Evolutionary conservation across 2,329 filamentous ascomycete species (phyloP), one percentile per base, ranked within the genome.

Genomic region (Chaetomiaceae sp.): DNA sequence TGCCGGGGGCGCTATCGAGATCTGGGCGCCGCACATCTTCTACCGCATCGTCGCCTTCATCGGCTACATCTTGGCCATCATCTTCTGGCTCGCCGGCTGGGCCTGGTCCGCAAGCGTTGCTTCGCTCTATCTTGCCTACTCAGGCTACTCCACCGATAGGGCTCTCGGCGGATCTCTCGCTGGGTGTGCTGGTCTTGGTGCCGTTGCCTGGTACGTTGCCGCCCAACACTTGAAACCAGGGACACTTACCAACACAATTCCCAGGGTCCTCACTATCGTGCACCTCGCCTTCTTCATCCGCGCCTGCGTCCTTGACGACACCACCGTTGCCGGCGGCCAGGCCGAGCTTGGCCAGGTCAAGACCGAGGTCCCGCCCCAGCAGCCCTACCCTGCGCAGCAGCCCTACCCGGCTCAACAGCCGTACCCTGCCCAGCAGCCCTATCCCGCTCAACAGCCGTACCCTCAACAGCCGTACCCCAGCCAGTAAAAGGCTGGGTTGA

Each of bases 51-150:
- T 56, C 49, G 66, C 72, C 48, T 52, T 75, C 38, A 55, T 70
- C 31, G 63, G 62, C 34, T 72, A 74, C 36, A 54, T 66, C 43
- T 59, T 76, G 40, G 62, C 56, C 49, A 55, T 68, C 53, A 68
- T 78, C 60, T 74, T 78, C 58, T 77, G 75, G 73, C 66, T 78
- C 8, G 60, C 66, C 0, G 70, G 62, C 6, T 75, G 72, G 72
- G 66, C 68, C 20, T 76, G 72, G 72, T 67, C 72, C 5, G 70
- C 71, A 9, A 68, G 67, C 17, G 64, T 65, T 61, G 69, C 71
- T 15, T 53, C 65, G 6, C 53, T 60, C 20, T 65, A 64, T 25
- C 59, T 67, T 4, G 53, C 53, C 38, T 45, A 47, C 25, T 62
- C 58, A 36, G 50, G 36, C 22, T 31, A 31, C 9, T 31, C 4